phyloP scores from a whole-genome alignment of 192 early-diverging fungal genomes.

The Podila clonocystis region DNA sequence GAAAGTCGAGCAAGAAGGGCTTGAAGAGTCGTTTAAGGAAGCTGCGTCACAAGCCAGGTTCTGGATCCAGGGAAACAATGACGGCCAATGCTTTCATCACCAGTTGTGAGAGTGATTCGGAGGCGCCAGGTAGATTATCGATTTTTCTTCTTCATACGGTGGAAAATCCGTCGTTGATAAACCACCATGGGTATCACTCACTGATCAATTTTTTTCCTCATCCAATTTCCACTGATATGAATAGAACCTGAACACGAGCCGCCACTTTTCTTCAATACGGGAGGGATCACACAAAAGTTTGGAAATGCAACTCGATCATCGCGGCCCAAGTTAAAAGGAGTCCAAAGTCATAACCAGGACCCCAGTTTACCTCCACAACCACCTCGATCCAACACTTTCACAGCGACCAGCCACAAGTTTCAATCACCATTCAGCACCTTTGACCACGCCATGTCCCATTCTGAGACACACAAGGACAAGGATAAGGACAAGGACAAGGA shows the following conservation, averaged over 20 bases:
- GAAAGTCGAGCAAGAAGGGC: conserved; percentile 36
- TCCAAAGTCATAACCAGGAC: not conserved
- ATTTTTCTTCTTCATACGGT: not conserved
- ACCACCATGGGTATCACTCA: not conserved
- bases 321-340: conserved; percentile 3
- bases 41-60: conserved; percentile 24
- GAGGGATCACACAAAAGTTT: conserved; percentile 21
- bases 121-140: conserved; percentile 26
- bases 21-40: conserved; percentile 32
- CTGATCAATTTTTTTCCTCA: not conserved
- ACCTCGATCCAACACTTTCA: conserved; percentile 7
- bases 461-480: not conserved
- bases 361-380: conserved; percentile 29
- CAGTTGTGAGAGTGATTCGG: conserved; percentile 46
- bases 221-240: conserved; percentile 1
- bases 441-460: not conserved
- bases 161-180: not conserved
- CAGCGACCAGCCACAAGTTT: not conserved
- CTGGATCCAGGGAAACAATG: conserved; percentile 8
- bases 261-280: conserved; percentile 16
- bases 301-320: not conserved
- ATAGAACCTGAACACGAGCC: conserved; percentile 10
- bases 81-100: conserved; percentile 24
- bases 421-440: not conserved
- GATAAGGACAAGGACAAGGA: conserved; percentile 15